These are phyloP conservation scores for Nakazawaea sp. DNA, from an alignment of 805 yeast genomes.

Conservation along the genomic window DNA sequence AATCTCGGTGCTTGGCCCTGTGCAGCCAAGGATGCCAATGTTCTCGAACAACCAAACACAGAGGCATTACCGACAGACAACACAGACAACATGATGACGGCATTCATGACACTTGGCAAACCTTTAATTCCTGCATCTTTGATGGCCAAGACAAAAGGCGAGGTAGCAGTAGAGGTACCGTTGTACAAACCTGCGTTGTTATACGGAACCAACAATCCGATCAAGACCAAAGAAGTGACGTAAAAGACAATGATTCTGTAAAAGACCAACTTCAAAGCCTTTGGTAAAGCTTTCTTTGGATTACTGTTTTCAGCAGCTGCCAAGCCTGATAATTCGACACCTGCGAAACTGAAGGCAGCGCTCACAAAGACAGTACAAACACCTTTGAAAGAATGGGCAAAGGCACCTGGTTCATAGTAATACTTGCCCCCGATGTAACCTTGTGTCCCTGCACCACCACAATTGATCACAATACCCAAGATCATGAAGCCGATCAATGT, in stretches of 20 bases:
- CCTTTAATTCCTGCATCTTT: constrained; percentile 56
- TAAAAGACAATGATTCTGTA: constrained; percentile 65
- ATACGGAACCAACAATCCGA: constrained; percentile 65
- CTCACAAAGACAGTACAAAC: constrained; percentile 43
- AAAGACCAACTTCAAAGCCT: constrained; percentile 63
- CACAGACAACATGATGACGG: constrained; percentile 59
- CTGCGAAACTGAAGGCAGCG: constrained; percentile 47
- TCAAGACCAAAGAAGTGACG: constrained; percentile 49
- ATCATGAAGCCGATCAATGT: constrained; percentile 42
- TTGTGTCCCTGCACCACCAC: constrained; percentile 37
- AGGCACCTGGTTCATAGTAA: constrained; percentile 51
- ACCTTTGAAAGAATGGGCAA: constrained; percentile 45
- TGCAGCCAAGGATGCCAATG: constrained; percentile 54
- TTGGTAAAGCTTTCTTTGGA: constrained; percentile 65
- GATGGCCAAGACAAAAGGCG: constrained; percentile 76
- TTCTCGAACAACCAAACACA: constrained; percentile 66
- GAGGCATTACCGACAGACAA: constrained; percentile 69
- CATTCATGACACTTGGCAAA: constrained; percentile 60
- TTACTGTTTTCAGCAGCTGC: constrained; percentile 69
- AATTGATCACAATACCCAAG: constrained; percentile 35
- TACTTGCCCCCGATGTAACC: constrained; percentile 42
- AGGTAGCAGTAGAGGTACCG: constrained; percentile 55
- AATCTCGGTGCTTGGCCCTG: constrained; percentile 57
- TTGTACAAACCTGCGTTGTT: constrained; percentile 45
- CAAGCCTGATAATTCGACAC: constrained; percentile 53